phyloP scores from a whole-genome alignment of 1,284 basidiomycete species.

The Takashimella tepidaria region DNA sequence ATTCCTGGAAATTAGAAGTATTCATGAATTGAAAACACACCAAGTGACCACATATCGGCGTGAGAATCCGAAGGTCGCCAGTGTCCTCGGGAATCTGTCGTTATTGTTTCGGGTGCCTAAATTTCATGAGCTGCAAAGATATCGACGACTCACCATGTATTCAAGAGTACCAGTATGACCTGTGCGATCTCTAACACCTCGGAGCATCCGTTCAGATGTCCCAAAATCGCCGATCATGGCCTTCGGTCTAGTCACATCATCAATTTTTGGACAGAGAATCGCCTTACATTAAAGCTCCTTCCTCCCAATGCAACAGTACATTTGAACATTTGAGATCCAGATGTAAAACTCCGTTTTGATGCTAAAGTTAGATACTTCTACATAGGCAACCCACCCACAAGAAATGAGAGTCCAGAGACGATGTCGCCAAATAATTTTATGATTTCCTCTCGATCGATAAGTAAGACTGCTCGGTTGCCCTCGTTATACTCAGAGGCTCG shows the following conservation, averaged over 20 bases:
- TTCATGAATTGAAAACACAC: conserved; percentile 16
- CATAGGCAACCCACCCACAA: conserved; percentile 55
- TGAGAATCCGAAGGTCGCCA: conserved; percentile 75
- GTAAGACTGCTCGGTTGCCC: conserved; percentile 59
- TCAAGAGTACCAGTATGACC: conserved; percentile 91
- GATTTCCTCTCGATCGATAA: conserved; percentile 75
- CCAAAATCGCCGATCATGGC: conserved; percentile 93
- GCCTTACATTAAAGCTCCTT: conserved; percentile 63
- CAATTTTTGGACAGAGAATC: not conserved
- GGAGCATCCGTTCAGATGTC: conserved; percentile 82
- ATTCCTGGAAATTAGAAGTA: conserved; percentile 53
- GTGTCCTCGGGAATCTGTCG: conserved; percentile 52
- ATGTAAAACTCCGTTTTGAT: conserved; percentile 78
- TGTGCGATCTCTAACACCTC: conserved; percentile 60
- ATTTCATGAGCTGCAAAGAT: not conserved
- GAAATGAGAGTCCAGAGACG: conserved; percentile 68
- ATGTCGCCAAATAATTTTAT: conserved; percentile 70
- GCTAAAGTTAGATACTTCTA: conserved; percentile 51
- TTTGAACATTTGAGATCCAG: conserved; percentile 91
- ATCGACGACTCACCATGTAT: conserved; percentile 32
- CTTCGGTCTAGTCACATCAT: conserved; percentile 42
- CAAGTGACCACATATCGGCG: conserved; percentile 56
- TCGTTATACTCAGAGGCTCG: conserved; percentile 29
- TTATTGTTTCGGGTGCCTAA: conserved; percentile 71
- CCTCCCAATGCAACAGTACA: conserved; percentile 85